A percentile compares a stretch with the other conserved stretches of the same genome.
Evolutionary conservation across 2,329 filamentous ascomycete species (phyloP).

Genomic region (Fusarium floridanum): DNA sequence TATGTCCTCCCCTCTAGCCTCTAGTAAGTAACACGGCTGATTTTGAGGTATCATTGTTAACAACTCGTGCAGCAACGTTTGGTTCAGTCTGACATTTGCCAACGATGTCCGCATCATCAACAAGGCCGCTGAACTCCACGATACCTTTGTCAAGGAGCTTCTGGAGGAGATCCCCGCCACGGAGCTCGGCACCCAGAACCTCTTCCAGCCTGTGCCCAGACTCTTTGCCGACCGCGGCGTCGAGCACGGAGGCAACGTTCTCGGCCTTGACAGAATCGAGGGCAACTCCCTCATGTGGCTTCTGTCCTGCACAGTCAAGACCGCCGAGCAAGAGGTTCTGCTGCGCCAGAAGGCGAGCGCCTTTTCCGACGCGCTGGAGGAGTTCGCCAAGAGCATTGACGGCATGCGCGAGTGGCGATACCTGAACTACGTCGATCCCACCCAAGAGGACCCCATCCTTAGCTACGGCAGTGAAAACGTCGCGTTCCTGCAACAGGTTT

Average conservation of each 20-base stretch:
- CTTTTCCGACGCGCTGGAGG: slow-evolving; percentile 35
- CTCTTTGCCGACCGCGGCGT: slow-evolving; percentile 38
- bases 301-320: slow-evolving; percentile 52
- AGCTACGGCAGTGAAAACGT: slow-evolving; percentile 55
- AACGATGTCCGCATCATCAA: slow-evolving; percentile 47
- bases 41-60: background rate
- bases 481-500: slow-evolving; percentile 43
- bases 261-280: slow-evolving; percentile 50
- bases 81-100: slow-evolving; percentile 38
- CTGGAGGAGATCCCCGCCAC: slow-evolving; percentile 41
- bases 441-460: slow-evolving; percentile 53
- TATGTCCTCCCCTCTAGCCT: slow-evolving; percentile 38
- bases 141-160: slow-evolving; percentile 44
- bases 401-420: slow-evolving; percentile 53
- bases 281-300: slow-evolving; percentile 54
- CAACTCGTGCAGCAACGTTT: slow-evolving; percentile 15
- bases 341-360: slow-evolving; percentile 31
- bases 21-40: slow-evolving; percentile 18
- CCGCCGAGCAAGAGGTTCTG: slow-evolving; percentile 45
- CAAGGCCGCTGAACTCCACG: slow-evolving; percentile 47
- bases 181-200: slow-evolving; percentile 44
- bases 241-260: slow-evolving; percentile 48
- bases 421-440: slow-evolving; percentile 57
- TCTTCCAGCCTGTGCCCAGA: slow-evolving; percentile 51
- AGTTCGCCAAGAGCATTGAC: slow-evolving; percentile 44